A percentile compares a stretch with the other conserved stretches of the same genome.
phyloP scores from a whole-genome alignment of 176 grass and related monocot genomes.

The Ananas comosus region DNA sequence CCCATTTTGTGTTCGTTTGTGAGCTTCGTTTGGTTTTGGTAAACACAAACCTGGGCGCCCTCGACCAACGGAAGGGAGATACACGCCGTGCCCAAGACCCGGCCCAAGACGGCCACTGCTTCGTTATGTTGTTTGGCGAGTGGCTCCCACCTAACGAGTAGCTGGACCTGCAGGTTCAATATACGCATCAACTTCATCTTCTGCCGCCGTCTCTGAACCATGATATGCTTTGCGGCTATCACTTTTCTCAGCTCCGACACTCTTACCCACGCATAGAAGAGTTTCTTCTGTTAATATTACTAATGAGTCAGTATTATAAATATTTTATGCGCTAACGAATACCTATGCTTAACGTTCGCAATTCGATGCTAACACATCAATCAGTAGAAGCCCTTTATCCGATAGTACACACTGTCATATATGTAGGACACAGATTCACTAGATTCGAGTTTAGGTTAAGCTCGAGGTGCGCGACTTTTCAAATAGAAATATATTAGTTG shows the following conservation, averaged over 20 bases:
- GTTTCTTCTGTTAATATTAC: constrained; percentile 45
- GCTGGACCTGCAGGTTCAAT: constrained; percentile 40
- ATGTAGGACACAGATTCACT: too few species aligned
- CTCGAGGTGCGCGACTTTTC: too few species aligned
- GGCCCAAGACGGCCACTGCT: constrained; percentile 34
- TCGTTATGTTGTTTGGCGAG: constrained; percentile 42
- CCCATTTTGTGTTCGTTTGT: not conserved
- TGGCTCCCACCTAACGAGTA: constrained; percentile 55
- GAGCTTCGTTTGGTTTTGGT: not conserved
- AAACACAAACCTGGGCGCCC: constrained; percentile 38
- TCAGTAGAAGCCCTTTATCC: too few species aligned
- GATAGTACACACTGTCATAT: too few species aligned
- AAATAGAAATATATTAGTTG: too few species aligned
- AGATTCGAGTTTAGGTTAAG: too few species aligned
- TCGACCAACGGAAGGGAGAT: constrained; percentile 47
- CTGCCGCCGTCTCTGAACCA: constrained; percentile 64
- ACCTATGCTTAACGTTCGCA: not conserved
- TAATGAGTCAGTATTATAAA: not conserved
- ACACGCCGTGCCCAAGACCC: constrained; percentile 44
- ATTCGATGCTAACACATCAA: too few species aligned
- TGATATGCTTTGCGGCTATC: constrained; percentile 71
- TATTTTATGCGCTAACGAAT: not conserved
- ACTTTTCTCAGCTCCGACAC: constrained; percentile 66
- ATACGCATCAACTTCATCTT: constrained; percentile 58
- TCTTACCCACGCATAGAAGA: constrained; percentile 77